phyloP scores from a whole-genome alignment of 331 rosid species.

The Quercus tomentella region DNA sequence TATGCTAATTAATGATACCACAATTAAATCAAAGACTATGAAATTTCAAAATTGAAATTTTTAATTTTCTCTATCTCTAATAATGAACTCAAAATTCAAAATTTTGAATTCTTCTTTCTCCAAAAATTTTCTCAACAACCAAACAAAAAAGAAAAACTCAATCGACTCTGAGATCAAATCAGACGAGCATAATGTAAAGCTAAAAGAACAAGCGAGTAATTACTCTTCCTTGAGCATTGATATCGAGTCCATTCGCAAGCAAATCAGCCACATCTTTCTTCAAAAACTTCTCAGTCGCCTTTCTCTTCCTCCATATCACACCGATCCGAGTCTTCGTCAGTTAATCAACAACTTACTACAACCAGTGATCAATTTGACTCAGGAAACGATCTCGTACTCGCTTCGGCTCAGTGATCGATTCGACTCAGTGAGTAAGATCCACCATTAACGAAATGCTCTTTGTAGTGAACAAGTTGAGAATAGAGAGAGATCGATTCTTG shows the following conservation, averaged over 20 bases:
- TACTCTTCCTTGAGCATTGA: slow-evolving; percentile 86
- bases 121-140: neutral
- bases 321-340: slow-evolving; percentile 88
- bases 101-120: neutral
- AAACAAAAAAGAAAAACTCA: slow-evolving; percentile 4
- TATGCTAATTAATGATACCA: too few species aligned
- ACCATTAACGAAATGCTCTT: slow-evolving; percentile 10
- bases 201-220: neutral
- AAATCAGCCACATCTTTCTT: slow-evolving; percentile 91
- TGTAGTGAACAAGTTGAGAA: too few species aligned
- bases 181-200: slow-evolving; percentile 3
- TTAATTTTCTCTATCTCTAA: too few species aligned
- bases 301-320: slow-evolving; percentile 84
- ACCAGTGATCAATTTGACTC: too few species aligned
- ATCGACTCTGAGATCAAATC: neutral
- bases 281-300: slow-evolving; percentile 87
- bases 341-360: slow-evolving; percentile 71
- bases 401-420: slow-evolving; percentile 24
- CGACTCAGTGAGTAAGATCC: slow-evolving; percentile 7
- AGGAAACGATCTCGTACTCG: slow-evolving; percentile 26
- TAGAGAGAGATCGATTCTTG: slow-evolving; percentile 14
- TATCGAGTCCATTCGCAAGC: slow-evolving; percentile 62
- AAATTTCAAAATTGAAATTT: too few species aligned
- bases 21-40: too few species aligned
- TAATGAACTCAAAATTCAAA: neutral